phyloP scores from a whole-genome alignment of 352 stramenopile genomes.

The Elongisporangium prolatum region DNA sequence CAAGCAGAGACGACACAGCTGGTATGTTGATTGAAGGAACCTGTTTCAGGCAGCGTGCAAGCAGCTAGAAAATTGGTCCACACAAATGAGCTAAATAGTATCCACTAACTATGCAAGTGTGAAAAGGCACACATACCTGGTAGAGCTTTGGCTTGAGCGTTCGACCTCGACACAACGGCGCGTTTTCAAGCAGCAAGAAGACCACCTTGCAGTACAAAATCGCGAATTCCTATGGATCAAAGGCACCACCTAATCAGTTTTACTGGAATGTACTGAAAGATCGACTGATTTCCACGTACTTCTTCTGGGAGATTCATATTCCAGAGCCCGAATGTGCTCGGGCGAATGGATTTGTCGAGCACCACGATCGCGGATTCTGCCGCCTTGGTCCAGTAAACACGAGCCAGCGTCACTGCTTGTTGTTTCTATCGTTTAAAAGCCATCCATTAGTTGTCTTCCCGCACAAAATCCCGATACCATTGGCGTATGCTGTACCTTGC shows the following conservation, averaged over 20 bases:
- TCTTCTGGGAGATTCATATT: conserved; percentile 79
- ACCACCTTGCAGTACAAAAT: conserved; percentile 69
- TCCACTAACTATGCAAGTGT: neutral
- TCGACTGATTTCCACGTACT: conserved; percentile 14
- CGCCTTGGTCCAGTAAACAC: conserved; percentile 61
- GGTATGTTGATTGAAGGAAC: conserved; percentile 66
- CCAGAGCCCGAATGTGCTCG: conserved; percentile 67
- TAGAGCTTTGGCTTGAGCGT: conserved; percentile 61
- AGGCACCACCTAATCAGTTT: neutral
- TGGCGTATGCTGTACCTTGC: conserved; percentile 17
- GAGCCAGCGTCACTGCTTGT: conserved; percentile 26
- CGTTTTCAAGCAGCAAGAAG: conserved; percentile 64
- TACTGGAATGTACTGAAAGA: neutral
- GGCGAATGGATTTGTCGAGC: conserved; percentile 56
- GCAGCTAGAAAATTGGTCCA: conserved; percentile 24
- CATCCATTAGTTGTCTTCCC: neutral
- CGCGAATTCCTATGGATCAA: conserved; percentile 52
- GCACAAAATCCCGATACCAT: neutral
- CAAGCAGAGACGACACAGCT: conserved; percentile 63
- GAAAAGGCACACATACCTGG: conserved; percentile 29
- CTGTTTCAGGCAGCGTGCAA: conserved; percentile 53
- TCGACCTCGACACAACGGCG: conserved; percentile 55
- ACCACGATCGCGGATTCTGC: conserved; percentile 51
- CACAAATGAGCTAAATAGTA: conserved; percentile 4
- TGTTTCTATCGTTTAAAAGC: conserved; percentile 17